Base-by-base conservation (phyloP, 129 eudicot genomes). In the Artemisia annua region DNA sequence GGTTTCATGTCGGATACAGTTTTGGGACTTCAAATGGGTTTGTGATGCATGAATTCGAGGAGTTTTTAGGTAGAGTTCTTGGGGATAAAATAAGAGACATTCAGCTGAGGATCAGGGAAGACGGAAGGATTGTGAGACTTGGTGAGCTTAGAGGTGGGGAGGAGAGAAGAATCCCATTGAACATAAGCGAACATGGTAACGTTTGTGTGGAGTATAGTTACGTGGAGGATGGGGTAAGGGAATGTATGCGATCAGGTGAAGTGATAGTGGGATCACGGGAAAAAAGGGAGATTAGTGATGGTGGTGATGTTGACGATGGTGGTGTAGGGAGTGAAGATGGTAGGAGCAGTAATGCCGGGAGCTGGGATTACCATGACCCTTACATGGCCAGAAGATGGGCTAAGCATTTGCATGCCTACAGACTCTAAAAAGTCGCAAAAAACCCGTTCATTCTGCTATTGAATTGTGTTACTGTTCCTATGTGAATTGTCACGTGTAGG, bases 301-400 rank as follows among this genome's bases (percentile, higher is more conserved):
- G 14, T 50, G 58, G 7, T 0, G 72, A 44, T 9, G 66, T 53
- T 19, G 83, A 50, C 3, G 72, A 44, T 6, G 86, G 63, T 16
- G 80, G 54, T 4, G 80, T 11, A 15, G 78, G 35, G 6, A 48
- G 68, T 16, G 73, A 66, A 20, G 88, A 83, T 50, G 87, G 87
- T 3, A 82, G 96, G 67, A 66, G 79, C 13, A 87, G 89, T 77
- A 83, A 73, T 80, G 89, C 56, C 5, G 91, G 84, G 18, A 84
- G 69, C 59, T 89, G 96, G 96, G 96, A 89, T 75, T 89, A 81
- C 43, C 96, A 87, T 78, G 98, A 92, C 64, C 85, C 95, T 7
- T 85, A 80, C 71, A 89, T 87, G 96, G 96, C 98, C 16, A 85
- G 98, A 80, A 85, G 98, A 83, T 92, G 96, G 98, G 96, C 98